A percentile compares a stretch with the other conserved stretches of the same genome.
These are phyloP conservation scores for Ophiostoma piceae DNA, from an alignment of 2,329 filamentous ascomycete species.

Conservation along the genomic window DNA sequence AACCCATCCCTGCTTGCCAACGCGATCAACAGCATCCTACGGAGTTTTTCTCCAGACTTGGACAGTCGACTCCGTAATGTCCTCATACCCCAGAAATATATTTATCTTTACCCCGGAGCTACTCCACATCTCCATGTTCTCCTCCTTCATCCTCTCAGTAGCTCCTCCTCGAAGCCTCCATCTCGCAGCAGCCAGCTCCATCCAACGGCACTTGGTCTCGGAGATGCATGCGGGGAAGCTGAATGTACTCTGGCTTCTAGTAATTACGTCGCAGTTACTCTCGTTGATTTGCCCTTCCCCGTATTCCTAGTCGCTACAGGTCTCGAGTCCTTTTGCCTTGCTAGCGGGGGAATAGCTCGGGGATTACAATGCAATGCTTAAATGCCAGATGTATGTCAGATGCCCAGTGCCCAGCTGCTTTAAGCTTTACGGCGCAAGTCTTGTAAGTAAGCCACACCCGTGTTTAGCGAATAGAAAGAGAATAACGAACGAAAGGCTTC, in stretches of 20 bases:
- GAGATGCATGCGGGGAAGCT: constrained; percentile 11
- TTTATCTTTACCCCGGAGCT: constrained; percentile 13
- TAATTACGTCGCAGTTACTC: background rate
- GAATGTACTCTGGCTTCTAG: background rate
- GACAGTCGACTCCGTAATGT: constrained; percentile 2
- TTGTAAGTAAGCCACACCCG: constrained; percentile 12
- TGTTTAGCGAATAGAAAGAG: background rate
- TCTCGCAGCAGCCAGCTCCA: background rate
- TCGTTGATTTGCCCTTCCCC: background rate
- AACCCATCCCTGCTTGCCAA: background rate
- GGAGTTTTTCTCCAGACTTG: constrained; percentile 13
- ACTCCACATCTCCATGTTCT: background rate
- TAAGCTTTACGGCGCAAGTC: constrained; percentile 10
- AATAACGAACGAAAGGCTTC: background rate
- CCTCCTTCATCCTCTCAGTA: too few relatives aligned
- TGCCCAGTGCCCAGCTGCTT: constrained; percentile 13
- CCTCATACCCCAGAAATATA: background rate
- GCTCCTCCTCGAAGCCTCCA: background rate
- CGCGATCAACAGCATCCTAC: constrained; percentile 4
- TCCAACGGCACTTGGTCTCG: constrained; percentile 11
- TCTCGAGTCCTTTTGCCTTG: background rate
- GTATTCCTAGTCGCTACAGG: background rate
- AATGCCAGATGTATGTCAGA: too few relatives aligned
- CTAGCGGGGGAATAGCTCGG: constrained; percentile 4
- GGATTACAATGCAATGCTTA: background rate